Base-by-base conservation (phyloP, 805 yeast species). In the Yamadazyma akitaensis region DNA sequence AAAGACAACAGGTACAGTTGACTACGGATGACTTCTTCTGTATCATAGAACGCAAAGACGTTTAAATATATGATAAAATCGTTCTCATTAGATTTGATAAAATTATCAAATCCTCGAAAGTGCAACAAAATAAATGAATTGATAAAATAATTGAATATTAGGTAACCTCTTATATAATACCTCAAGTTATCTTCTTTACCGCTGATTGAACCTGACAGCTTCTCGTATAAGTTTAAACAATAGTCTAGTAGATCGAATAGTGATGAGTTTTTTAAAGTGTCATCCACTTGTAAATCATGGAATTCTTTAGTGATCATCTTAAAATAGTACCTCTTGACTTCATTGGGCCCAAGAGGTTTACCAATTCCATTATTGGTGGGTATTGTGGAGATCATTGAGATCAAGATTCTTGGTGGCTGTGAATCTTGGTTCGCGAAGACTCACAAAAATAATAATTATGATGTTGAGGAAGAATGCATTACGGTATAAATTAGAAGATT, bases 61-160 rank as follows among this genome's bases (percentile, higher is more conserved):
- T 72, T 69, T 45, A 72, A 52, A 55, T 72, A 72, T 24, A 72
- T 66, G 46, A 70, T 62, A 51, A 72, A 72, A 53, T 72, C 77
- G 40, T 57, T 60, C 46, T 63, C 70, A 43, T 58, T 62, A 12
- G 60, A 53, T 43, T 63, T 67, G 39, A 72, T 67, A 47, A 72
- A 72, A 37, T 58, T 55, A 49, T 66, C 71, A 48, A 72, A 72
- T 4, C 77, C 77, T 43, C 63, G 59, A 57, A 68, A 72, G 49
- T 71, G 72, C 40, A 69, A 43, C 71, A 72, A 68, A 42, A 72
- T 64, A 49, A 69, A 68, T 48, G 70, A 66, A 51, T 68, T 72
- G 39, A 72, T 67, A 51, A 68, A 71, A 52, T 71, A 72, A 54
- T 67, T 69, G 59, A 71, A 68, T 30, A 72, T 65, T 47, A 72